These are phyloP conservation scores for Anisodus acutangulus DNA, from an alignment of 257 asterid species.

Conservation along the genomic window DNA sequence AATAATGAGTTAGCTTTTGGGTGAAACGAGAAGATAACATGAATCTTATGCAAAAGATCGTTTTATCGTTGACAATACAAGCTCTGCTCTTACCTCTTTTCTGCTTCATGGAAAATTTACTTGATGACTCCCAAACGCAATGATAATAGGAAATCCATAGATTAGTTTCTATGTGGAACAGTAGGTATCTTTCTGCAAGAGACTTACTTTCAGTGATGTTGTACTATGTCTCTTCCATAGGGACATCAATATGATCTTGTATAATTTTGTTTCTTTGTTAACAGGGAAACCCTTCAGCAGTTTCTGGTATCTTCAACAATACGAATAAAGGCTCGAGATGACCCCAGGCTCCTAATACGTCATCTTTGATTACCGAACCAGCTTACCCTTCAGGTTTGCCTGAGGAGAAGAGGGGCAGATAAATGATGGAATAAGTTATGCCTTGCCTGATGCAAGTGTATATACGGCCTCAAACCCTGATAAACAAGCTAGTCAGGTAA, in stretches of 20 bases:
- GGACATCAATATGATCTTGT: neutral
- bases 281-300: slow-evolving; percentile 52
- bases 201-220: slow-evolving; percentile 5
- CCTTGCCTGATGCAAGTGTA: slow-evolving; percentile 41
- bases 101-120: neutral
- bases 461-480: slow-evolving; percentile 45
- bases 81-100: neutral
- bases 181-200: neutral
- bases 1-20: neutral
- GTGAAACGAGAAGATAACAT: neutral
- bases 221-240: neutral
- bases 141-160: neutral
- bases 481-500: slow-evolving; percentile 68
- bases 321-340: slow-evolving; percentile 44
- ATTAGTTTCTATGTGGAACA: neutral
- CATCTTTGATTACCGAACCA: slow-evolving; percentile 26
- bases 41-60: neutral
- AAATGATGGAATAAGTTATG: slow-evolving; percentile 60
- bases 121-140: neutral
- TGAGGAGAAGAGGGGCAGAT: slow-evolving; percentile 37
- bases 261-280: slow-evolving; percentile 17
- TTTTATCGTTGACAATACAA: neutral
- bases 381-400: slow-evolving; percentile 40
- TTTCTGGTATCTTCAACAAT: slow-evolving; percentile 45
- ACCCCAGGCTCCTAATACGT: slow-evolving; percentile 33